These are phyloP conservation scores for Chlorophyllum brunneum DNA, from an alignment of 768 basidiomycete genomes.

Conservation along the genomic window DNA sequence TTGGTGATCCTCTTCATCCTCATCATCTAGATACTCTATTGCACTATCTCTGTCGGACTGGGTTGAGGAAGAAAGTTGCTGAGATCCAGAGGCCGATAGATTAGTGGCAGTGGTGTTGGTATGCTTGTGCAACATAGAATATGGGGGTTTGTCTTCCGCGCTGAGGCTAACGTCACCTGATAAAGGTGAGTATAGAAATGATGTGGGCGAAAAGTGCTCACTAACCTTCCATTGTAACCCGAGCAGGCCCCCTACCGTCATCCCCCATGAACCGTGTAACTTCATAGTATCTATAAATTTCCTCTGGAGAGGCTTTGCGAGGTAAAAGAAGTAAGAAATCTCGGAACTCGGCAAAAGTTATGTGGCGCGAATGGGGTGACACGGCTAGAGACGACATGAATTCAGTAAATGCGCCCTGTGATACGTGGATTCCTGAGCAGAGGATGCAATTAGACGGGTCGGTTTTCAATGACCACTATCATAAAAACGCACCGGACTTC, in stretches of 20 bases:
- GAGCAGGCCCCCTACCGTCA: constrained; percentile 73
- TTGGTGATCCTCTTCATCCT: constrained; percentile 48
- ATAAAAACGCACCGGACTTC: constrained; percentile 56
- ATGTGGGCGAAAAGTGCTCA: neutral
- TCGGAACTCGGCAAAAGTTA: constrained; percentile 84
- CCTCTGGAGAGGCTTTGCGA: constrained; percentile 71
- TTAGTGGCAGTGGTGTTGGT: constrained; percentile 3
- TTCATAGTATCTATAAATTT: constrained; percentile 85
- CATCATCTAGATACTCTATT: constrained; percentile 30
- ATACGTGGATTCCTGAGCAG: constrained; percentile 63
- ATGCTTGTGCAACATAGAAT: constrained; percentile 20
- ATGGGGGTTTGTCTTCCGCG: constrained; percentile 66
- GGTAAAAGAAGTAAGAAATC: constrained; percentile 88
- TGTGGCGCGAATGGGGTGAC: constrained; percentile 60
- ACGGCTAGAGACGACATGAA: constrained; percentile 78
- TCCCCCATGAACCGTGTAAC: constrained; percentile 63
- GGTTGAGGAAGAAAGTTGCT: constrained; percentile 12
- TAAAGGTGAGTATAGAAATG: neutral
- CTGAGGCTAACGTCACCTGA: constrained; percentile 76
- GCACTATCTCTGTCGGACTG: constrained; percentile 3
- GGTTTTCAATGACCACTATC: neutral
- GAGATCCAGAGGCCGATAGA: constrained; percentile 6
- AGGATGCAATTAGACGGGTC: neutral
- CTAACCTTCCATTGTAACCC: constrained; percentile 88
- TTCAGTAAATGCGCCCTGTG: constrained; percentile 66